Evolutionary conservation across 805 yeast genomes (phyloP).

Genomic region (Cyberlindnera misumaiensis): DNA sequence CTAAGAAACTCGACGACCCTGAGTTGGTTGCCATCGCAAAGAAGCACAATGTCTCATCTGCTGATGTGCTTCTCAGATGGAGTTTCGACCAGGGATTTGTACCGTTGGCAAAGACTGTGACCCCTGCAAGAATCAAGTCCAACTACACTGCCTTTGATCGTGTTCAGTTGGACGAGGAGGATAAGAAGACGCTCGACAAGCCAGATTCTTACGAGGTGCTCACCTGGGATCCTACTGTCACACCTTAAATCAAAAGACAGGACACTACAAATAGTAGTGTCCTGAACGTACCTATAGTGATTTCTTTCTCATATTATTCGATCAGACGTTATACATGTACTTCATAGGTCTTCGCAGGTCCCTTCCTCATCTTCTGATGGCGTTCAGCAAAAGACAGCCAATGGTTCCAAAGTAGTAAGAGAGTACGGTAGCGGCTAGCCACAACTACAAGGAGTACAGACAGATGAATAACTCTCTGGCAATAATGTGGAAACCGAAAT

Average conservation of each 20-base stretch:
- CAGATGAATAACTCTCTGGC: too few species aligned
- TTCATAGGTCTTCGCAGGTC: too few species aligned
- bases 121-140: constrained; percentile 11
- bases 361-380: too few species aligned
- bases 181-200: constrained; percentile 12
- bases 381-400: too few species aligned
- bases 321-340: too few species aligned
- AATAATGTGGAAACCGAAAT: too few species aligned
- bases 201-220: constrained; percentile 15
- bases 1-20: constrained; percentile 38
- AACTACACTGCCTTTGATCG: constrained; percentile 16
- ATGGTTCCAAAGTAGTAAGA: too few species aligned
- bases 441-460: too few species aligned
- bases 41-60: constrained; percentile 34
- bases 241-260: neutral
- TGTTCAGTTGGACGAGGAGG: constrained; percentile 19
- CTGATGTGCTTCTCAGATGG: constrained; percentile 55
- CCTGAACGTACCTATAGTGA: too few species aligned
- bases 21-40: constrained; percentile 36
- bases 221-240: constrained; percentile 20
- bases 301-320: too few species aligned
- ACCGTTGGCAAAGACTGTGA: constrained; percentile 19
- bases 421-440: too few species aligned
- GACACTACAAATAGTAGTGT: too few species aligned
- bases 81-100: constrained; percentile 43